A percentile compares a stretch with the other conserved stretches of the same genome.
Conservation (phyloP, 2,329 filamentous ascomycete species). For the Fusarium annulatum region DNA sequence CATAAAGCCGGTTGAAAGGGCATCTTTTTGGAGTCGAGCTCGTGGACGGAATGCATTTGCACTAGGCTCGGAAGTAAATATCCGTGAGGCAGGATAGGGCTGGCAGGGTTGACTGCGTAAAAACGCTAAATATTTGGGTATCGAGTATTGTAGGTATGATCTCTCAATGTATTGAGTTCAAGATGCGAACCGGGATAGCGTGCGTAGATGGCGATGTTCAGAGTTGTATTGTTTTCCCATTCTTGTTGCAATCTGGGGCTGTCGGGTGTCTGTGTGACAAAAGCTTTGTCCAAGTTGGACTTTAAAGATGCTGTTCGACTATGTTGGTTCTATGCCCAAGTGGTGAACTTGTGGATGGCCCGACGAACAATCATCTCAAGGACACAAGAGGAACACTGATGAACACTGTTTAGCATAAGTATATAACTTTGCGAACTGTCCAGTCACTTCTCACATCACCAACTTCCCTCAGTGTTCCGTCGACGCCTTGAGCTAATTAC, state of each 20-base stretch:
- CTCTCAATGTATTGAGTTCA: constrained; percentile 27
- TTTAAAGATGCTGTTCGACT: not conserved
- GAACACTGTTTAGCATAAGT: not conserved
- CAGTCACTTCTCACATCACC: not conserved
- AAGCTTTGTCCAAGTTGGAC: not conserved
- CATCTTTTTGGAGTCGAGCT: constrained; percentile 37
- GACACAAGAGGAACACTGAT: not conserved
- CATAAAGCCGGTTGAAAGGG: constrained; percentile 20
- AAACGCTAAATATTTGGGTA: constrained; percentile 26
- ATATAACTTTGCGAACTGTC: not conserved
- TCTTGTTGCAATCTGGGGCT: not conserved
- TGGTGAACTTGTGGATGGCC: not conserved
- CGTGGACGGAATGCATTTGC: constrained; percentile 33
- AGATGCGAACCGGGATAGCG: constrained; percentile 8
- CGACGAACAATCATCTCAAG: not conserved
- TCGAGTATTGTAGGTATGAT: constrained; percentile 24
- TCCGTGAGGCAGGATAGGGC: constrained; percentile 8
- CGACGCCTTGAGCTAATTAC: not conserved
- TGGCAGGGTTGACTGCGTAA: constrained; percentile 13
- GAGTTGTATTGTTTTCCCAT: not conserved
- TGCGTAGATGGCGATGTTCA: constrained; percentile 5
- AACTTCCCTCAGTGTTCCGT: not conserved
- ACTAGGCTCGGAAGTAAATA: constrained; percentile 22
- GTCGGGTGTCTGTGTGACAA: not conserved
- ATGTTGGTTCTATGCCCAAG: not conserved